Conservation (phyloP, 306 rosid species). For the Cucumis sativus region DNA sequence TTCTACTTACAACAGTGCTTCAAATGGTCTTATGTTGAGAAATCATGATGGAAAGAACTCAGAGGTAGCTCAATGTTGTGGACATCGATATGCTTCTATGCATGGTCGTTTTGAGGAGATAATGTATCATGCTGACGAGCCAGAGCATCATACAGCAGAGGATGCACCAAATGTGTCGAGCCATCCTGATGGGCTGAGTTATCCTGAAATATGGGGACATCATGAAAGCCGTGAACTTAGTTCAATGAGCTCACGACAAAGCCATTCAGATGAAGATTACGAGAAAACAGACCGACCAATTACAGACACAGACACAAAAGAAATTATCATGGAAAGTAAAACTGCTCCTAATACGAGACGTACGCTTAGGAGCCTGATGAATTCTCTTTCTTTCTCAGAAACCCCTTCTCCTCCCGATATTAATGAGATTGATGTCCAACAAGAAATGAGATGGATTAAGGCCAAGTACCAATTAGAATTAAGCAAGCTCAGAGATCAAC, state of each 20-base stretch:
- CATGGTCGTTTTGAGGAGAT: constrained; percentile 91
- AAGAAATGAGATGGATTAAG: constrained; percentile 60
- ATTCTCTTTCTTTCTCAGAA: constrained; percentile 28
- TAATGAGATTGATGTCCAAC: constrained; percentile 32
- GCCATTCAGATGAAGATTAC: constrained; percentile 50
- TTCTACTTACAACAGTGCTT: constrained; percentile 27
- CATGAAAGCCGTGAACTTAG: constrained; percentile 56
- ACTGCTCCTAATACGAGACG: constrained; percentile 9
- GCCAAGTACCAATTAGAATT: constrained; percentile 60
- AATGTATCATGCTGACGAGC: constrained; percentile 42
- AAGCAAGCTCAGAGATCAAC: constrained; percentile 40
- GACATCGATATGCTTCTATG: constrained; percentile 48
- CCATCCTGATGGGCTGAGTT: constrained; percentile 25
- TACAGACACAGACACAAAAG: constrained; percentile 18
- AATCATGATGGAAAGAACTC: constrained; percentile 24
- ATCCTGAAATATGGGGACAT: constrained; percentile 41
- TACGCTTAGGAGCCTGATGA: constrained; percentile 22
- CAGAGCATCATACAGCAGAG: constrained; percentile 25
- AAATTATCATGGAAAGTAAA: constrained; percentile 18
- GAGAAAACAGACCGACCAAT: constrained; percentile 28
- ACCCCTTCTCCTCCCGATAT: constrained; percentile 17
- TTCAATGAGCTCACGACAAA: constrained; percentile 48
- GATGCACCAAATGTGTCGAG: constrained; percentile 21
- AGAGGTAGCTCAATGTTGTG: constrained; percentile 41
- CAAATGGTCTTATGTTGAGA: constrained; percentile 35